A percentile compares a stretch with the other conserved stretches of the same genome.
Conservation (phyloP, 2,329 filamentous ascomycete species). For the Cadophora sp. region DNA sequence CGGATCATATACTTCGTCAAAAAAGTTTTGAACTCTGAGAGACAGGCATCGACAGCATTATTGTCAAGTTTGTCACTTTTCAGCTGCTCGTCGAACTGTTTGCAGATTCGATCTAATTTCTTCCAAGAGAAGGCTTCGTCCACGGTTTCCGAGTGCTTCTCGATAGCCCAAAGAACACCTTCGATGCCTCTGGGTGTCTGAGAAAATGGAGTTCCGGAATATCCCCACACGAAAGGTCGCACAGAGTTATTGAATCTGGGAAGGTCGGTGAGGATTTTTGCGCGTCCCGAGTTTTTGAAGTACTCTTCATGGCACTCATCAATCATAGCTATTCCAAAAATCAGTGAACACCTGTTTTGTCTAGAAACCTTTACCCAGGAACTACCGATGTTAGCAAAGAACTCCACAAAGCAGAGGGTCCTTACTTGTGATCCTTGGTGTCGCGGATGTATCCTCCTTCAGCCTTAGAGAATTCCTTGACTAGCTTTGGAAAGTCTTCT, state of each 20-base stretch:
- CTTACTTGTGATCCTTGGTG: conserved; percentile 3
- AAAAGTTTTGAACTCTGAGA: conserved; percentile 22
- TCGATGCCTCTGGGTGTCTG: conserved; percentile 29
- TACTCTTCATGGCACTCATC: conserved; percentile 36
- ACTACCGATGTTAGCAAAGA: conserved; percentile 1
- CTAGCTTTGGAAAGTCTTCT: conserved; percentile 20
- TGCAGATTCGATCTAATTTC: conserved; percentile 26
- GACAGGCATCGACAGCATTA: neutral
- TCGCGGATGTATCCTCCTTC: conserved; percentile 5
- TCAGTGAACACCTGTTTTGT: conserved; percentile 20
- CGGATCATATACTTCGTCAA: conserved; percentile 32
- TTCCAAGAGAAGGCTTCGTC: conserved; percentile 6
- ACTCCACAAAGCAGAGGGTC: neutral
- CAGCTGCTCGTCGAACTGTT: conserved; percentile 25
- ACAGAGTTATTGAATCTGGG: conserved; percentile 15
- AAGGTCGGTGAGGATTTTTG: conserved; percentile 26
- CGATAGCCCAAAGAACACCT: conserved; percentile 31
- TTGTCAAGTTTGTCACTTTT: neutral
- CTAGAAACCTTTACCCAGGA: conserved; percentile 17
- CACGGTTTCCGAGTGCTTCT: conserved; percentile 20
- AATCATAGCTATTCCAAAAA: conserved; percentile 35
- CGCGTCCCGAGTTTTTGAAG: conserved; percentile 21
- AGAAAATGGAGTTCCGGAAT: conserved; percentile 34
- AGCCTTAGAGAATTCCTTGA: conserved; percentile 24
- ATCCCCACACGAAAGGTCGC: conserved; percentile 34